Evolutionary conservation across 148 eudicot genomes (phyloP).

Genomic region (Dysphania ambrosioides): DNA sequence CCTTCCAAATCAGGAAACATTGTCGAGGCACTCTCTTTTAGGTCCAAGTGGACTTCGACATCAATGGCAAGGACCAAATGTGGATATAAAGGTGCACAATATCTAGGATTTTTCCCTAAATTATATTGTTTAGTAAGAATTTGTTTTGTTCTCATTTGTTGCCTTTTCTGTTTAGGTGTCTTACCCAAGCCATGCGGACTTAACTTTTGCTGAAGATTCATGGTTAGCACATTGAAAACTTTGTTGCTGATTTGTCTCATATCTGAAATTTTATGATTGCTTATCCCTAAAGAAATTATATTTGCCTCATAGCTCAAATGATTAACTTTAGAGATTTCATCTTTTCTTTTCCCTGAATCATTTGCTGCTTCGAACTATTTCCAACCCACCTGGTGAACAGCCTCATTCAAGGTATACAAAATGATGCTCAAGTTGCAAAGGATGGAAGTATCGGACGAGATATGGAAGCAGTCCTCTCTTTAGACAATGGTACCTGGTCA

Average conservation of each 20-base stretch:
- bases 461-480: conserved; percentile 82
- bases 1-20: conserved; percentile 84
- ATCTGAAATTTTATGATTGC: background rate
- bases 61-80: conserved; percentile 76
- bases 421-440: conserved; percentile 39
- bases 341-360: conserved; percentile 1
- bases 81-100: conserved; percentile 61
- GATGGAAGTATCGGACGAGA: conserved; percentile 43
- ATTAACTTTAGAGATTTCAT: background rate
- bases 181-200: conserved; percentile 71
- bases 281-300: background rate
- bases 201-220: conserved; percentile 44
- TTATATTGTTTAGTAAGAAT: background rate
- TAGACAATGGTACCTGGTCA: conserved; percentile 91
- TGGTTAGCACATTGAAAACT: conserved; percentile 43
- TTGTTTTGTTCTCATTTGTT: conserved; percentile 9
- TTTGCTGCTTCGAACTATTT: conserved; percentile 29
- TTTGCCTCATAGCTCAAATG: conserved; percentile 9
- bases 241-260: background rate
- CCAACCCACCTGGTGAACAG: conserved; percentile 33
- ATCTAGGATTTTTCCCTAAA: background rate
- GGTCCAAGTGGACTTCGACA: conserved; percentile 86
- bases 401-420: conserved; percentile 44
- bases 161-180: conserved; percentile 47
- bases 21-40: conserved; percentile 89